These are phyloP conservation scores for Leccinum subgranulosum DNA, from an alignment of 768 basidiomycete species.

Conservation along the genomic window DNA sequence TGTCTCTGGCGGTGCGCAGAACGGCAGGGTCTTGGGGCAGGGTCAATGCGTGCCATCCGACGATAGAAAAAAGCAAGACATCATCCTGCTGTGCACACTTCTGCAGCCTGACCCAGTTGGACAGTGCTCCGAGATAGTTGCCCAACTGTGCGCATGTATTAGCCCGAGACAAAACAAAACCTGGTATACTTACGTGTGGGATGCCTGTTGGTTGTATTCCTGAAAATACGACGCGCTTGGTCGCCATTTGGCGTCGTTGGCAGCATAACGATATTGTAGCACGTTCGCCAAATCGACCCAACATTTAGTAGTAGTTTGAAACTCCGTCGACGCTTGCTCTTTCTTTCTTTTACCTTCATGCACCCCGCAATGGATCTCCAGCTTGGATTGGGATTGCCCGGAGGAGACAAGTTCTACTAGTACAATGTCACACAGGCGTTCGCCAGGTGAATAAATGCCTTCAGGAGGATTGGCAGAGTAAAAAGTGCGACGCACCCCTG, in stretches of 20 bases:
- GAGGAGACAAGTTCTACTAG: too few relatives aligned
- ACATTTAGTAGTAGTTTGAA: conserved; percentile 19
- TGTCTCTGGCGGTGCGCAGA: conserved; percentile 30
- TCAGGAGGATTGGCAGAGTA: too few relatives aligned
- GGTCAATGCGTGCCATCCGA: conserved; percentile 93
- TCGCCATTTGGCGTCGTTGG: conserved; percentile 6
- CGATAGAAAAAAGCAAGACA: conserved; percentile 77
- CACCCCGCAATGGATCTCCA: too few relatives aligned
- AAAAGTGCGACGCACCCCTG: too few relatives aligned
- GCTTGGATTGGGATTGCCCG: too few relatives aligned
- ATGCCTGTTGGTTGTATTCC: conserved; percentile 94
- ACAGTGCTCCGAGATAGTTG: conserved; percentile 58
- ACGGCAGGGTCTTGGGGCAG: conserved; percentile 69
- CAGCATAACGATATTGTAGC: background rate
- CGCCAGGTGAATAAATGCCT: too few relatives aligned
- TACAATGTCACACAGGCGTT: too few relatives aligned
- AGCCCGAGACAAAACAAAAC: background rate
- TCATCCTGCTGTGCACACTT: conserved; percentile 54
- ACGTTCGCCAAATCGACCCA: conserved; percentile 7
- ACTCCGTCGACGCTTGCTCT: conserved; percentile 22
- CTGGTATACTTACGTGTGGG: conserved; percentile 57
- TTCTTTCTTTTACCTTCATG: too few relatives aligned
- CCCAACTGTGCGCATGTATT: conserved; percentile 58
- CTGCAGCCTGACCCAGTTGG: conserved; percentile 84
- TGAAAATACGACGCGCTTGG: conserved; percentile 62